These are phyloP conservation scores for Mesotaenium endlicherianum DNA, from an alignment of 139 green algal genomes.

Conservation along the genomic window DNA sequence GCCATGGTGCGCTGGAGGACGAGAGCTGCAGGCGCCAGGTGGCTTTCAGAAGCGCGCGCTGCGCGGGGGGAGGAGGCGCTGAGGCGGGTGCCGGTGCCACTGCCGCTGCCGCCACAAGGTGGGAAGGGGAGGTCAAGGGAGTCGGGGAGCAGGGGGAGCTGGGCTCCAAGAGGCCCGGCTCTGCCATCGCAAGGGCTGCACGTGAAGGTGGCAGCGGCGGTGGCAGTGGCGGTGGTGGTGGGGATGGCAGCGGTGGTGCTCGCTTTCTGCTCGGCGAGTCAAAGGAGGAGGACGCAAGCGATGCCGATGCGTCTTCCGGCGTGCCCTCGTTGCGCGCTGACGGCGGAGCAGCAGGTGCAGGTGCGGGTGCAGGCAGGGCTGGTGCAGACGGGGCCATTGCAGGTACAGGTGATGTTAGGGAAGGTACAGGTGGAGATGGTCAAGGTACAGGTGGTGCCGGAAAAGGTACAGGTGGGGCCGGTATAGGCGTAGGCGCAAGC, in stretches of 20 bases:
- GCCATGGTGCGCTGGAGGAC: neutral
- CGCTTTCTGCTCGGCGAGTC: too few species aligned
- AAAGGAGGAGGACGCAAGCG: neutral
- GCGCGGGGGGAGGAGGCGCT: too few species aligned
- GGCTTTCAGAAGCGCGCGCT: neutral
- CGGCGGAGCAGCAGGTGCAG: neutral
- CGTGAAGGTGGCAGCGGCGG: neutral
- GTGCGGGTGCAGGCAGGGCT: neutral
- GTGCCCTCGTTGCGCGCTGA: neutral
- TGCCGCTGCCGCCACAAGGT: neutral
- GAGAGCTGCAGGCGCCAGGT: neutral
- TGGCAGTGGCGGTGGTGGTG: neutral
- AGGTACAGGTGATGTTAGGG: neutral
- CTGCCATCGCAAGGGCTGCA: neutral
- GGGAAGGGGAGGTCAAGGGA: too few species aligned
- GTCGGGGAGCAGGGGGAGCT: too few species aligned
- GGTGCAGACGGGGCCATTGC: neutral
- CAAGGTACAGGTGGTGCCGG: neutral
- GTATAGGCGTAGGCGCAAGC: neutral
- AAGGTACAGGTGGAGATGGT: neutral
- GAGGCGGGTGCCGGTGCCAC: neutral
- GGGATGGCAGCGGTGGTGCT: neutral
- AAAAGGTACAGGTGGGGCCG: too few species aligned
- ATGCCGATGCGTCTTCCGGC: neutral
- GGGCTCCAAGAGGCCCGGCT: neutral